These are phyloP conservation scores for Ogataea nitratoaversa DNA, from an alignment of 805 yeast species.

Conservation along the genomic window DNA sequence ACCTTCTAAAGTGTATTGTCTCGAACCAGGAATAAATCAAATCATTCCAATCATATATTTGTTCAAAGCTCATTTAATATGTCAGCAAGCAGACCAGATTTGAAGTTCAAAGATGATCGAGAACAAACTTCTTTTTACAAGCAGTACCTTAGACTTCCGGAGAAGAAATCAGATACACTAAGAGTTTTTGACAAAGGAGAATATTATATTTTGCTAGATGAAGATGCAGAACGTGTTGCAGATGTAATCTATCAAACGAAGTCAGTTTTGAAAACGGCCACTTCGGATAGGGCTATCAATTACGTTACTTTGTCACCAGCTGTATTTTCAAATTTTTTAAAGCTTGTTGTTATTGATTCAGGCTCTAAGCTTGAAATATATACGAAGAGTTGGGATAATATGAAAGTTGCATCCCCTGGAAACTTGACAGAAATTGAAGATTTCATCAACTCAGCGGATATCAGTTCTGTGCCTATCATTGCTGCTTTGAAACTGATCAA, in stretches of 20 bases:
- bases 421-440: conserved; percentile 77
- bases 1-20: too few relatives aligned
- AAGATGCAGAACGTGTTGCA: conserved; percentile 80
- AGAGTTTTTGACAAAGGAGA: conserved; percentile 81
- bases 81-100: conserved; percentile 44
- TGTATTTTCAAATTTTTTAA: conserved; percentile 62
- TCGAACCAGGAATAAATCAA: too few relatives aligned
- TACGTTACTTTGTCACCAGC: conserved; percentile 78
- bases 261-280: conserved; percentile 60
- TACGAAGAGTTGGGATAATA: conserved; percentile 56
- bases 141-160: conserved; percentile 45
- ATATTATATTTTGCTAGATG: conserved; percentile 67
- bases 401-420: conserved; percentile 80
- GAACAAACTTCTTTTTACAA: conserved; percentile 44
- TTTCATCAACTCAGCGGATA: conserved; percentile 44
- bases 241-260: conserved; percentile 79
- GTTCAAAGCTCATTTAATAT: conserved; percentile 5
- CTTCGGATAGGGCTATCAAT: conserved; percentile 37
- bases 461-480: conserved; percentile 40
- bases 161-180: conserved; percentile 46
- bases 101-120: conserved; percentile 51
- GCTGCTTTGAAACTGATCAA: conserved; percentile 45
- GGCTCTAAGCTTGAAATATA: conserved; percentile 81
- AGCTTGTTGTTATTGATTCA: conserved; percentile 61
- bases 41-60: not conserved